These are phyloP conservation scores for Botrytis fabae DNA, from an alignment of 2,329 filamentous ascomycete genomes.

Conservation along the genomic window DNA sequence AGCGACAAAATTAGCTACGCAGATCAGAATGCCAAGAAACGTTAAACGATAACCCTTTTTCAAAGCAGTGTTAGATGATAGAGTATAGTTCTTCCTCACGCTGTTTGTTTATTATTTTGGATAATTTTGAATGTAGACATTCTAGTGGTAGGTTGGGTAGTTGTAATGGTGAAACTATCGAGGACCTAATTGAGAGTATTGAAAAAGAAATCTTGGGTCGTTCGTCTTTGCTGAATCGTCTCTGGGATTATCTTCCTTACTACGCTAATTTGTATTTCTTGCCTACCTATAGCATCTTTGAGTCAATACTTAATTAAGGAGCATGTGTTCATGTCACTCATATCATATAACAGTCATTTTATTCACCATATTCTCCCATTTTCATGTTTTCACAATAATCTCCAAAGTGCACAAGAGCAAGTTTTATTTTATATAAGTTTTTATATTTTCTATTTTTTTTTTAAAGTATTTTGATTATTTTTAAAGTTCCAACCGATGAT, in stretches of 20 bases:
- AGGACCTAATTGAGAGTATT: not conserved
- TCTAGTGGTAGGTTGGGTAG: not conserved
- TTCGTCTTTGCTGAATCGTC: not conserved
- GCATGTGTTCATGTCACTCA: rapidly evolving
- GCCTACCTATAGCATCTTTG: rapidly evolving
- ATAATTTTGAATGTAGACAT: not conserved
- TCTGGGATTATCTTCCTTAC: not conserved
- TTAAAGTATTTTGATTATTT: not conserved
- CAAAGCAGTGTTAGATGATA: not conserved
- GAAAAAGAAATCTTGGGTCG: not conserved
- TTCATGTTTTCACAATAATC: not conserved
- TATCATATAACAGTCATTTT: not conserved
- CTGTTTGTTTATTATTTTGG: not conserved
- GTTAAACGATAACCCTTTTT: not conserved
- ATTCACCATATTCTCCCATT: not conserved
- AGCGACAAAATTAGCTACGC: not conserved
- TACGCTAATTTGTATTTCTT: not conserved
- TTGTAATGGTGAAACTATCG: not conserved
- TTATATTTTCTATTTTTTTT: not conserved
- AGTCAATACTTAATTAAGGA: not conserved
- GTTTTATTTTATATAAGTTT: not conserved
- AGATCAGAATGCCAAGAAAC: not conserved
- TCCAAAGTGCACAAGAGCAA: not conserved
- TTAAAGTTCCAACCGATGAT: not conserved
- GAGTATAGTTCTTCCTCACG: not conserved